Percentiles rank a stretch among this genome's conserved stretches.
phyloP scores from a whole-genome alignment of 1,284 basidiomycete genomes.

The Trichosporon inkin region DNA sequence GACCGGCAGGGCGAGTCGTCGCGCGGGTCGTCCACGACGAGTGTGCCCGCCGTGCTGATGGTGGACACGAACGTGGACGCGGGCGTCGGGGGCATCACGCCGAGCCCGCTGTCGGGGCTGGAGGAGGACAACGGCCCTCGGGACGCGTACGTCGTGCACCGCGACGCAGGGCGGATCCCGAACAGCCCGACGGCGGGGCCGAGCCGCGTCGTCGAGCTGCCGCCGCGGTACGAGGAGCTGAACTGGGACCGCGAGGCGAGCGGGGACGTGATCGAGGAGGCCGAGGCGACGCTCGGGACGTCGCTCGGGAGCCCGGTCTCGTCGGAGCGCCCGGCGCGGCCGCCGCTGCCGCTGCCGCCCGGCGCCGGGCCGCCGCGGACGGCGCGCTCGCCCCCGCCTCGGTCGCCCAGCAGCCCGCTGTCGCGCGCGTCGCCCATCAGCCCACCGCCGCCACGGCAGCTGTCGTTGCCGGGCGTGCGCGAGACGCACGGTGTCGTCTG shows the following conservation, averaged over 20 bases:
- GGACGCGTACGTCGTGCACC: conserved; percentile 40
- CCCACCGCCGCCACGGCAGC: too few species aligned
- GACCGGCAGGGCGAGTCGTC: conserved; percentile 1
- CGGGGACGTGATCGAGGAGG: not conserved
- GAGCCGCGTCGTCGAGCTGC: conserved; percentile 35
- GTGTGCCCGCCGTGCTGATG: not conserved
- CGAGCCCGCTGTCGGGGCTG: not conserved
- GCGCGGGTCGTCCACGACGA: not conserved
- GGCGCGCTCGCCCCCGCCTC: not conserved
- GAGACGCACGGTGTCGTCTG: too few species aligned
- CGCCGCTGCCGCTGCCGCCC: not conserved
- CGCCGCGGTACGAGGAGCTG: conserved; percentile 46
- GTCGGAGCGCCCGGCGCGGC: not conserved
- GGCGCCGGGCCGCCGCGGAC: not conserved
- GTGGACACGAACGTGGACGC: conserved; percentile 1
- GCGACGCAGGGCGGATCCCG: conserved; percentile 39
- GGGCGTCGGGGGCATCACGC: not conserved
- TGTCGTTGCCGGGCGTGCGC: too few species aligned
- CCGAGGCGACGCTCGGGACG: not conserved
- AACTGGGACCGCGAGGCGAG: conserved; percentile 33
- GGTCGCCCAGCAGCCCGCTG: not conserved
- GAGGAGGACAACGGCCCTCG: not conserved
- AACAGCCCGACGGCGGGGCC: not conserved
- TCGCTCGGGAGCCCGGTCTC: not conserved
- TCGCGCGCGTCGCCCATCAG: not conserved